Percentiles rank a stretch among this genome's conserved stretches.
Evolutionary conservation across 441 rosid species (phyloP).

Genomic region (Jatropha multifida): DNA sequence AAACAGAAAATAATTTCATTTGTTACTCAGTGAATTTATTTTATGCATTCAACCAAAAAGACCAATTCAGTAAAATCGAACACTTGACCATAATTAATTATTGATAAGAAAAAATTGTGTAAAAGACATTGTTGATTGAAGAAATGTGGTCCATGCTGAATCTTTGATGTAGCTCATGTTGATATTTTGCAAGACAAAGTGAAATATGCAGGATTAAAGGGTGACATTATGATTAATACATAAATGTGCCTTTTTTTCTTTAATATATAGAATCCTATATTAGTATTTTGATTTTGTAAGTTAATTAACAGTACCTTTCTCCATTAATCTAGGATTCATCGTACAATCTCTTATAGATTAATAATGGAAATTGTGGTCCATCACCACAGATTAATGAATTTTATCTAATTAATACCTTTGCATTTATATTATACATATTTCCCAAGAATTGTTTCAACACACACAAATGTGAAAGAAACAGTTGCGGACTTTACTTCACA

Average conservation of each 20-base stretch:
- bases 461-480: neutral
- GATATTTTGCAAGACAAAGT: conserved; percentile 12
- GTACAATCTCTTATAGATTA: neutral
- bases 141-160: conserved; percentile 6
- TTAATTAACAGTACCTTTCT: neutral
- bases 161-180: conserved; percentile 15
- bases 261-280: neutral
- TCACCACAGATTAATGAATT: neutral
- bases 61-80: no score
- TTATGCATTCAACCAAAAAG: neutral
- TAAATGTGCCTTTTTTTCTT: neutral
- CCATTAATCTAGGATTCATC: neutral
- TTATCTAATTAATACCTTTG: neutral
- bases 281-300: neutral
- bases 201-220: neutral
- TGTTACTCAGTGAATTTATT: neutral
- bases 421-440: neutral
- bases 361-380: neutral
- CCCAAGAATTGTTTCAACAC: neutral
- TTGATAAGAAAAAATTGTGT: no score
- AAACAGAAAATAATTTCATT: neutral
- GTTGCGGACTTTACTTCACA: no score
- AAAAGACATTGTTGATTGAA: no score
- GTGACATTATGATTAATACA: neutral
- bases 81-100: no score